Conservation (phyloP, 2,329 filamentous ascomycete genomes). For the Cercospora sp. region DNA sequence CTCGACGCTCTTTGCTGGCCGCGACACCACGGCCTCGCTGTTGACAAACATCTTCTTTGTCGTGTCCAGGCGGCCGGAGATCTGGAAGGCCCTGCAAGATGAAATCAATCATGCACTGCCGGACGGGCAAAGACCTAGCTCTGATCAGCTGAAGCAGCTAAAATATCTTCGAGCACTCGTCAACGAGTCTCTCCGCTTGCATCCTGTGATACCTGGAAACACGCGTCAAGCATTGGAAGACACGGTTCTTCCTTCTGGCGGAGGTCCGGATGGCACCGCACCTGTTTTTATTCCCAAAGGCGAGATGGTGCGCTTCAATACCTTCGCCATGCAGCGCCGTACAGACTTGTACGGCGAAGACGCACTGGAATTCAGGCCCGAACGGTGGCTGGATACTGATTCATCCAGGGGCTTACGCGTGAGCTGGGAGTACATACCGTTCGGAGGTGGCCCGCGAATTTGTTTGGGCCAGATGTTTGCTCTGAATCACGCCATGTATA, state of each 20-base stretch:
- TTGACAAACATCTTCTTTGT: constrained; percentile 45
- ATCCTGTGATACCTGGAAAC: constrained; percentile 76
- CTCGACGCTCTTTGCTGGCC: constrained; percentile 51
- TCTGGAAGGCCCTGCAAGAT: constrained; percentile 19
- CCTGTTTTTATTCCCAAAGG: constrained; percentile 44
- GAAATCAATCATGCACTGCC: constrained; percentile 23
- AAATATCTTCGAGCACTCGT: constrained; percentile 56
- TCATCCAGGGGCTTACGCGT: neutral
- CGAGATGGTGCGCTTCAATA: constrained; percentile 27
- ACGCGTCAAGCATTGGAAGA: constrained; percentile 67
- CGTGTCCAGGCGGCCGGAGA: constrained; percentile 18
- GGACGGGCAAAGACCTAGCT: constrained; percentile 43
- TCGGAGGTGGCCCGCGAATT: constrained; percentile 20
- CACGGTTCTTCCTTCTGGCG: constrained; percentile 48
- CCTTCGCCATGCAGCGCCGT: constrained; percentile 10
- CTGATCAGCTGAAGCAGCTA: constrained; percentile 22
- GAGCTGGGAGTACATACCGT: constrained; percentile 22
- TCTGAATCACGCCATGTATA: constrained; percentile 6
- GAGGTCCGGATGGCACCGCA: constrained; percentile 43
- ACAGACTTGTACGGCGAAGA: constrained; percentile 7
- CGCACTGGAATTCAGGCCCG: neutral
- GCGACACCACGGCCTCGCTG: constrained; percentile 52
- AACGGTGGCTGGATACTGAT: constrained; percentile 8
- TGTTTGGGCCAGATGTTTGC: constrained; percentile 18
- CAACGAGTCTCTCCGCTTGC: constrained; percentile 66